Conservation (phyloP, 352 stramenopile species). For the Phytopythium kandeliae region DNA sequence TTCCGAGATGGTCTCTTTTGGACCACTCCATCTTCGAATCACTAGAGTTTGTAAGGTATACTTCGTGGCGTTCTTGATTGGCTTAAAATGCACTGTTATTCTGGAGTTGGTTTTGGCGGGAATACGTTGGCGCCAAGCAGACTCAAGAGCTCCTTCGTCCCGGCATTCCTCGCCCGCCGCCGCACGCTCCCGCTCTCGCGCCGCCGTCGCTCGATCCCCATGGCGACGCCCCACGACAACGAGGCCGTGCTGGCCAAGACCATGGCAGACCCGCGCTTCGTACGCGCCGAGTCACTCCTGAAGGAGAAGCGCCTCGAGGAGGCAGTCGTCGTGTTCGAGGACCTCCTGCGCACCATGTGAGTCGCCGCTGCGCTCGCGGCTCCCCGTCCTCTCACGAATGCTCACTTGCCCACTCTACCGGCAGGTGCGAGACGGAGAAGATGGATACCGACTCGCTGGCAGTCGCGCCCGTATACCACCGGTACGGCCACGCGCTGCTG, state of each 20-base stretch:
- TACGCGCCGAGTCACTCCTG: conserved; percentile 55
- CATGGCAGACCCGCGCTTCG: conserved; percentile 66
- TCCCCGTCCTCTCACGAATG: too few species aligned
- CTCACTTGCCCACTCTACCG: not conserved
- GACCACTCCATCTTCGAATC: too few species aligned
- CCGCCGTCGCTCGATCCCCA: too few species aligned
- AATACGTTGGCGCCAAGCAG: too few species aligned
- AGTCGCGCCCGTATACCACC: conserved; percentile 72
- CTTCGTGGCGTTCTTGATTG: not conserved
- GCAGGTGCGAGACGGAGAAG: conserved; percentile 56
- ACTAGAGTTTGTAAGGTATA: too few species aligned
- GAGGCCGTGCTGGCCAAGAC: conserved; percentile 42
- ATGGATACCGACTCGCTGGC: conserved; percentile 50
- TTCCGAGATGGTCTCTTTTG: too few species aligned
- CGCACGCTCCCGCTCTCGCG: too few species aligned
- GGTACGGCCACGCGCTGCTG: conserved; percentile 79
- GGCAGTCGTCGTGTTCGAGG: conserved; percentile 65
- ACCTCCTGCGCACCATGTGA: conserved; percentile 68
- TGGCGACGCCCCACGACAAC: not conserved
- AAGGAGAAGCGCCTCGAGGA: conserved; percentile 82
- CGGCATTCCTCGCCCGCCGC: not conserved
- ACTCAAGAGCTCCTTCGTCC: too few species aligned
- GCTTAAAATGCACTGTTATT: not conserved
- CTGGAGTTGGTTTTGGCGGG: not conserved
- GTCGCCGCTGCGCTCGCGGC: not conserved